A percentile compares a stretch with the other conserved stretches of the same genome.
Conservation (phyloP, 176 grass and related monocot species). For the Echinochloa phyllopogon region DNA sequence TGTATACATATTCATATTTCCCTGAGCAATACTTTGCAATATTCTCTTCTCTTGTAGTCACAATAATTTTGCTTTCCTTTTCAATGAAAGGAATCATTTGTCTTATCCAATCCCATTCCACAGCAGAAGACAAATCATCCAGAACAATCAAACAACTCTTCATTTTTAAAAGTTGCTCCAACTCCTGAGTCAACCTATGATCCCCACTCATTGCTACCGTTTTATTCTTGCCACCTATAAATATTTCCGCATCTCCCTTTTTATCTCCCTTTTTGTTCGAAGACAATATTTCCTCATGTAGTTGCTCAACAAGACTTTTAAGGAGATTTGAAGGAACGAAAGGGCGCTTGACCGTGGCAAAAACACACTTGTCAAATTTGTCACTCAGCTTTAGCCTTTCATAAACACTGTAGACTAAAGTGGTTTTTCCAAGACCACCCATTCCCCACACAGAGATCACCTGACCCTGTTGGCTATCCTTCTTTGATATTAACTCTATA, state of each 20-base stretch:
- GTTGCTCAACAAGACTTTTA: neutral
- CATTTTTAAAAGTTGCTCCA: neutral
- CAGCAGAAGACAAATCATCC: neutral
- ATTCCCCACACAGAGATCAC: slow-evolving; percentile 35
- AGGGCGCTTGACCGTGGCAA: slow-evolving; percentile 30
- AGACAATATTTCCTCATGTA: too few relatives aligned
- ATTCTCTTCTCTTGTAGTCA: slow-evolving; percentile 8
- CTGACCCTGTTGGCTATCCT: neutral
- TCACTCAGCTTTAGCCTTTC: neutral
- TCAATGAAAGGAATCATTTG: neutral
- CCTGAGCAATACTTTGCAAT: neutral
- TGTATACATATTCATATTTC: neutral
- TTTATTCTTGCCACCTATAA: too few relatives aligned
- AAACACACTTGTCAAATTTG: slow-evolving; percentile 22
- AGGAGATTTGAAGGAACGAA: neutral
- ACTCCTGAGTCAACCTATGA: too few relatives aligned
- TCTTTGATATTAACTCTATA: neutral
- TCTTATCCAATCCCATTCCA: slow-evolving; percentile 4
- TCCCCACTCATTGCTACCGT: too few relatives aligned
- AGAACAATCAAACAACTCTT: slow-evolving; percentile 26
- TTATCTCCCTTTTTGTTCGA: too few relatives aligned
- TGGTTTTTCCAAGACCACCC: slow-evolving; percentile 47
- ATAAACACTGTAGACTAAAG: slow-evolving; percentile 36
- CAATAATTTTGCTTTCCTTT: neutral
- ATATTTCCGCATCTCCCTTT: too few relatives aligned